phyloP scores from a whole-genome alignment of 106 monocot genomes.

The Agapanthus africanus region DNA sequence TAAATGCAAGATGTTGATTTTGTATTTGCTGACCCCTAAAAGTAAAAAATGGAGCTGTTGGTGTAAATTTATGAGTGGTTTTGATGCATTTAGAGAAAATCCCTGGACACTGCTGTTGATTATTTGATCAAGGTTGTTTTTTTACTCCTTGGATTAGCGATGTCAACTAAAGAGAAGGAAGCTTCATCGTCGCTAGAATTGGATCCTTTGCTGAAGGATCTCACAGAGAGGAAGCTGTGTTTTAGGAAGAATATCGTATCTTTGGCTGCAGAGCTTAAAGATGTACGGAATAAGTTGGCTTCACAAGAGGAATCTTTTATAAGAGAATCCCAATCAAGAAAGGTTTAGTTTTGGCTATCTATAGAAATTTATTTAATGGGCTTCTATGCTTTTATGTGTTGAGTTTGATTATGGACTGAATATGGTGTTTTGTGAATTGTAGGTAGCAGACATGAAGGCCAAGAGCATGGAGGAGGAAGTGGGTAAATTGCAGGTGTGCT shows the following conservation, averaged over 20 bases:
- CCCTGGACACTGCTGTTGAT: neutral
- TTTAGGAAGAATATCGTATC: conserved; percentile 60
- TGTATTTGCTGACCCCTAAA: too few species aligned
- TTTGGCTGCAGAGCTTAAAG: conserved; percentile 74
- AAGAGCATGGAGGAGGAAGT: conserved; percentile 77
- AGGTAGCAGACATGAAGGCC: conserved; percentile 69
- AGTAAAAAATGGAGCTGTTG: neutral
- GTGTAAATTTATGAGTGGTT: neutral
- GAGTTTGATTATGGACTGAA: neutral
- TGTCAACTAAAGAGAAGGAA: conserved; percentile 6
- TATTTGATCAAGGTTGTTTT: conserved; percentile 4
- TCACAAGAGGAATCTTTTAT: conserved; percentile 51
- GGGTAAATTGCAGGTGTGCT: conserved; percentile 34
- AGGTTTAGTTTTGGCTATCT: conserved; percentile 45
- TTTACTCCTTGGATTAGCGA: neutral
- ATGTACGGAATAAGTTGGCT: conserved; percentile 45
- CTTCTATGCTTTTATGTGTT: conserved; percentile 4
- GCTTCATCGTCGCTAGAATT: conserved; percentile 25
- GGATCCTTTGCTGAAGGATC: conserved; percentile 84
- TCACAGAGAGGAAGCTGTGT: conserved; percentile 76
- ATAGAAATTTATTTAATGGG: neutral
- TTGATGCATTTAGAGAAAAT: neutral
- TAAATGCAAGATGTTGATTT: too few species aligned
- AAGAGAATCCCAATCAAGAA: conserved; percentile 39
- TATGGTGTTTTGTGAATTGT: conserved; percentile 6